Evolutionary conservation across 1,284 basidiomycete genomes (phyloP).

Genomic region (Meira nashicola): DNA sequence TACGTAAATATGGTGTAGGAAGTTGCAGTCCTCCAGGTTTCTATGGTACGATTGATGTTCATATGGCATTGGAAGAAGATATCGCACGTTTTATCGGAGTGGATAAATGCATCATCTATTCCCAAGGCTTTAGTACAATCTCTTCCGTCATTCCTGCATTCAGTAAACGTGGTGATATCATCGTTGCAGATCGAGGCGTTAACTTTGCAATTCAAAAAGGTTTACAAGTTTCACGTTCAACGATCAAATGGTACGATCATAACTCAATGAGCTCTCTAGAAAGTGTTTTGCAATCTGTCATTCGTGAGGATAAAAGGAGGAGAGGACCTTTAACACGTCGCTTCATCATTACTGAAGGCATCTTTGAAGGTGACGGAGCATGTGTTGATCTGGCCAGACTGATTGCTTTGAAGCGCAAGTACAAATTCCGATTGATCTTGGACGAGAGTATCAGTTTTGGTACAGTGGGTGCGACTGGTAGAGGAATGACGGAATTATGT

Average conservation of each 20-base stretch:
- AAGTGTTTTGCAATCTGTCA: slow-evolving; percentile 73
- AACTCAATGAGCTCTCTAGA: slow-evolving; percentile 88
- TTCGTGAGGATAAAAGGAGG: slow-evolving; percentile 81
- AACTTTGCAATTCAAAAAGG: slow-evolving; percentile 96
- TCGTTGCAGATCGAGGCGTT: slow-evolving; percentile 90
- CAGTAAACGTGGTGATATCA: slow-evolving; percentile 94
- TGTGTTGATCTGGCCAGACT: slow-evolving; percentile 86
- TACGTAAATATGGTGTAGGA: slow-evolving; percentile 89
- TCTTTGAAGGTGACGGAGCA: slow-evolving; percentile 89
- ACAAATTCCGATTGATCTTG: slow-evolving; percentile 90
- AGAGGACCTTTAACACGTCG: slow-evolving; percentile 75
- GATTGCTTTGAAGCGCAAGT: slow-evolving; percentile 87
- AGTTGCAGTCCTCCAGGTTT: slow-evolving; percentile 96
- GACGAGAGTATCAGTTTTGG: slow-evolving; percentile 94
- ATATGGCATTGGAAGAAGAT: slow-evolving; percentile 79
- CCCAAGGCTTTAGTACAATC: slow-evolving; percentile 86
- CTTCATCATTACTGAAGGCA: slow-evolving; percentile 95
- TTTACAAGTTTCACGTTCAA: slow-evolving; percentile 80
- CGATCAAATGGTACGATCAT: slow-evolving; percentile 65
- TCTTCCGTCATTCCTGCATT: slow-evolving; percentile 95
- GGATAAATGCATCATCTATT: slow-evolving; percentile 84
- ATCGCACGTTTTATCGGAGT: slow-evolving; percentile 86
- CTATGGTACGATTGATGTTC: slow-evolving; percentile 93
- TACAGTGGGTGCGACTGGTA: slow-evolving; percentile 82
- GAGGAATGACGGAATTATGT: slow-evolving; percentile 88